These are phyloP conservation scores for Neonectria sp. DNA, from an alignment of 2,329 filamentous ascomycete genomes.

Conservation along the genomic window DNA sequence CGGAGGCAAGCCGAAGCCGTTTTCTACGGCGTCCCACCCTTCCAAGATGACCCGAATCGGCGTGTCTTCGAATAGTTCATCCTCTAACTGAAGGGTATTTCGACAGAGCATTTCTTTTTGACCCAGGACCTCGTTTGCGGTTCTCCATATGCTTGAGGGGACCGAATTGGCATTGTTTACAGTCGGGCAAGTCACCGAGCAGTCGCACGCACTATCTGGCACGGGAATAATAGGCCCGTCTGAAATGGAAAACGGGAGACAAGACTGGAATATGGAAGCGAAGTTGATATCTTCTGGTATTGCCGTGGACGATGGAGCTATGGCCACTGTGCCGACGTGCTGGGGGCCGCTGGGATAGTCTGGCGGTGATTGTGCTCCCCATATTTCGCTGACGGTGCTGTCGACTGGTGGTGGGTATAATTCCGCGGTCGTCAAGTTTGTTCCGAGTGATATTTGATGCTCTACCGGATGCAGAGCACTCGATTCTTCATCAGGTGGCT, in stretches of 20 bases:
- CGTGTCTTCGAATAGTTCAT: slow-evolving; percentile 11
- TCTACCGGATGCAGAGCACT: background rate
- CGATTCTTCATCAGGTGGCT: background rate
- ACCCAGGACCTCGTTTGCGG: background rate
- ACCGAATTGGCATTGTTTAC: background rate
- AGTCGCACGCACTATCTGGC: slow-evolving; percentile 1
- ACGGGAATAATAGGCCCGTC: slow-evolving; percentile 4
- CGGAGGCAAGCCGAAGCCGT: background rate
- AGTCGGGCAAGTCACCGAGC: background rate
- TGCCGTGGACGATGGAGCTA: background rate
- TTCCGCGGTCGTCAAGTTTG: background rate
- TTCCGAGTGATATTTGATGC: background rate
- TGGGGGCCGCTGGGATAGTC: background rate
- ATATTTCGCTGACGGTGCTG: background rate
- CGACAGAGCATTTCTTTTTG: background rate
- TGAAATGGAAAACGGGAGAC: background rate
- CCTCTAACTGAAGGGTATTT: background rate
- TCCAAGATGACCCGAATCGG: slow-evolving; percentile 9
- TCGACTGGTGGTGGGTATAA: background rate
- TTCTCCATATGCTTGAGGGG: slow-evolving; percentile 9
- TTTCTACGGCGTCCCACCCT: slow-evolving; percentile 6
- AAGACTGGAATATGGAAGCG: background rate
- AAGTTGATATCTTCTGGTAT: background rate
- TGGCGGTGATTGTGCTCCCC: background rate
- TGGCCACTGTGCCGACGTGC: background rate